phyloP scores from a whole-genome alignment of 169 alveolate species.

The Fabrea salina region DNA sequence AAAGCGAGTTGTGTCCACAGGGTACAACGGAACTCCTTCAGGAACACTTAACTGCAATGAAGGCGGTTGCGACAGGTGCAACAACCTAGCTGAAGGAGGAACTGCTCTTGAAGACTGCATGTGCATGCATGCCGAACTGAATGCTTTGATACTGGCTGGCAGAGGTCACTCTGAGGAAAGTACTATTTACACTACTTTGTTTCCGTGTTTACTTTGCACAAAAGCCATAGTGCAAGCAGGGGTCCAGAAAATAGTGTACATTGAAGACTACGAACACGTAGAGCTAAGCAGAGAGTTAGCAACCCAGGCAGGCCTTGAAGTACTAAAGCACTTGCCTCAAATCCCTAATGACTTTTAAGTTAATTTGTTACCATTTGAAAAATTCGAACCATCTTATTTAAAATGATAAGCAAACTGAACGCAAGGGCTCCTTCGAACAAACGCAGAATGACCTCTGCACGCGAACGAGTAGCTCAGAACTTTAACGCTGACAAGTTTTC shows the following conservation, averaged over 20 bases:
- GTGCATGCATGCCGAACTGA: slow-evolving; percentile 87
- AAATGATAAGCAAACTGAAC: too few relatives aligned
- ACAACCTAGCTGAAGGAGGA: slow-evolving; percentile 58
- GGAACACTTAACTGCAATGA: slow-evolving; percentile 74
- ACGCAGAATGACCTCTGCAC: too few relatives aligned
- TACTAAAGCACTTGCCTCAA: background rate
- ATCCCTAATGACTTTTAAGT: background rate
- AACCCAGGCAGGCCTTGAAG: background rate
- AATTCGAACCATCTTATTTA: too few relatives aligned
- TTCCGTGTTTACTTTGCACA: slow-evolving; percentile 83
- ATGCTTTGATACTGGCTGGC: slow-evolving; percentile 83
- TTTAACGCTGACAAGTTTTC: too few relatives aligned
- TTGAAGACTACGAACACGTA: slow-evolving; percentile 35
- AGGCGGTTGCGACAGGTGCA: slow-evolving; percentile 85
- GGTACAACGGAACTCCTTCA: slow-evolving; percentile 87
- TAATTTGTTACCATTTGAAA: too few relatives aligned
- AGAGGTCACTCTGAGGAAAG: slow-evolving; percentile 50
- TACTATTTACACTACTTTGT: slow-evolving; percentile 66
- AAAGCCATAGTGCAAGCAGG: slow-evolving; percentile 75
- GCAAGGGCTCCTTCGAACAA: too few relatives aligned
- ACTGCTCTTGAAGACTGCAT: slow-evolving; percentile 77
- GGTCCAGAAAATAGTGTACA: slow-evolving; percentile 60
- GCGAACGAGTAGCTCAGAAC: too few relatives aligned
- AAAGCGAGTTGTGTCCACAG: slow-evolving; percentile 78
- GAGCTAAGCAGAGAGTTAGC: background rate